Evolutionary conservation across 257 asterid genomes (phyloP).

Genomic region (Dorcoceras hygrometricum): DNA sequence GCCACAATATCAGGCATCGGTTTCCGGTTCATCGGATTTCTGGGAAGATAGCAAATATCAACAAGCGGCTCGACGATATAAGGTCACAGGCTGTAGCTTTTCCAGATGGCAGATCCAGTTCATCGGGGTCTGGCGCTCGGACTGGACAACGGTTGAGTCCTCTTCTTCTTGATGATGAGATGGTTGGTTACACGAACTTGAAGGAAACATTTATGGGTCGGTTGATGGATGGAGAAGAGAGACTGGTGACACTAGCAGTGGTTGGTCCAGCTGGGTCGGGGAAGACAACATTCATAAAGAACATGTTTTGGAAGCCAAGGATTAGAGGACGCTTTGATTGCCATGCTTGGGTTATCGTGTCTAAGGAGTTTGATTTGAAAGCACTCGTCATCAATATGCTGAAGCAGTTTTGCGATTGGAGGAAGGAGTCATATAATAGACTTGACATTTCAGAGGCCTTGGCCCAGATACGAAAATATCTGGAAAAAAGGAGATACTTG

Average conservation of each 20-base stretch:
- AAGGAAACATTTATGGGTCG: background rate
- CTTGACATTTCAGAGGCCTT: background rate
- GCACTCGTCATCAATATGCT: slow-evolving; percentile 18
- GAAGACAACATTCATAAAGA: slow-evolving; percentile 27
- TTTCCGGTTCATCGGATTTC: slow-evolving; percentile 20
- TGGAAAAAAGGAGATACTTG: slow-evolving; percentile 30
- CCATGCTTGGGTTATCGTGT: slow-evolving; percentile 35
- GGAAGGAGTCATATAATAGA: slow-evolving; percentile 11
- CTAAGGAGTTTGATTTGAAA: slow-evolving; percentile 5
- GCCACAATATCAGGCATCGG: slow-evolving; percentile 19
- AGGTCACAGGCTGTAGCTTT: background rate
- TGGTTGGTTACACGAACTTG: slow-evolving; percentile 31
- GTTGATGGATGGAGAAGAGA: slow-evolving; percentile 19
- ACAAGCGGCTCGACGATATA: background rate
- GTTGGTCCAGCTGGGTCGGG: slow-evolving; percentile 40
- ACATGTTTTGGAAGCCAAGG: slow-evolving; percentile 18
- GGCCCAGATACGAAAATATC: slow-evolving; percentile 13
- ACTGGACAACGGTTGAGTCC: slow-evolving; percentile 18
- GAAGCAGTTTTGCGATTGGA: slow-evolving; percentile 11
- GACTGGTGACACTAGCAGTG: slow-evolving; percentile 24
- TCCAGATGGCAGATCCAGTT: background rate
- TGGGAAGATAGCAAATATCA: slow-evolving; percentile 14
- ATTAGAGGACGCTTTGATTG: slow-evolving; percentile 28
- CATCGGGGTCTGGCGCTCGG: background rate
- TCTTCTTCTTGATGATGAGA: slow-evolving; percentile 30